A percentile compares a stretch with the other conserved stretches of the same genome.
Conservation (phyloP, 2,329 filamentous ascomycete species). For the Bisporella sp. region DNA sequence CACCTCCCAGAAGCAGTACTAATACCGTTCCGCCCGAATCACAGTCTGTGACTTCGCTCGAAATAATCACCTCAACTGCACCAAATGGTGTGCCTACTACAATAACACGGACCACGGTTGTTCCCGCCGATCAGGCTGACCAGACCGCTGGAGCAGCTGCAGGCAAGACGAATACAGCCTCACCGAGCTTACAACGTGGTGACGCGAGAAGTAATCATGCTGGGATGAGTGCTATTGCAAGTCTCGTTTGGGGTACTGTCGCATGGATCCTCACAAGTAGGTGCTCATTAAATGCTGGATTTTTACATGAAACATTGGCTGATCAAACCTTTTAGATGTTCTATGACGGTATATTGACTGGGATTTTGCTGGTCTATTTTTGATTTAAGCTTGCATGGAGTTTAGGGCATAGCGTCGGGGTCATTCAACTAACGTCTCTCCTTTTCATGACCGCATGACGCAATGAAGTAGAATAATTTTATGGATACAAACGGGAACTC, state of each 20-base stretch:
- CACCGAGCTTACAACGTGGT: slow-evolving; percentile 16
- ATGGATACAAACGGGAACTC: too few species aligned
- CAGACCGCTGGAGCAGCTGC: slow-evolving; percentile 3
- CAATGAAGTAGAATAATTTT: too few species aligned
- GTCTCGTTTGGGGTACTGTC: not conserved
- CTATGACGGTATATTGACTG: too few species aligned
- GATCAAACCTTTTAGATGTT: too few species aligned
- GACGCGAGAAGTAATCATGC: slow-evolving; percentile 9
- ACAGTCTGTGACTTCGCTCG: not conserved
- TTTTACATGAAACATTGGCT: too few species aligned
- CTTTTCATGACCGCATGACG: slow-evolving; percentile 3
- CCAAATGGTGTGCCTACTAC: slow-evolving; percentile 18
- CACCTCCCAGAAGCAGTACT: slow-evolving; percentile 6
- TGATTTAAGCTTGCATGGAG: not conserved
- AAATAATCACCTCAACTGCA: slow-evolving; percentile 20
- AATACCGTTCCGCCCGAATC: not conserved
- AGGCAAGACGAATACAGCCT: slow-evolving; percentile 13
- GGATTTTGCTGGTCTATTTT: too few species aligned
- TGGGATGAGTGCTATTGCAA: slow-evolving; percentile 15
- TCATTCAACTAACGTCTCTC: slow-evolving; percentile 5
- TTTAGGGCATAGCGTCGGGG: slow-evolving; percentile 2
- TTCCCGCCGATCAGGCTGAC: slow-evolving; percentile 17
- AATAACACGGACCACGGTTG: slow-evolving; percentile 19
- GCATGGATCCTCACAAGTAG: too few species aligned
- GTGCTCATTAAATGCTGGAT: too few species aligned